Evolutionary conservation across 2,329 filamentous ascomycete genomes (phyloP).

Genomic region (Sarocladium strictum): DNA sequence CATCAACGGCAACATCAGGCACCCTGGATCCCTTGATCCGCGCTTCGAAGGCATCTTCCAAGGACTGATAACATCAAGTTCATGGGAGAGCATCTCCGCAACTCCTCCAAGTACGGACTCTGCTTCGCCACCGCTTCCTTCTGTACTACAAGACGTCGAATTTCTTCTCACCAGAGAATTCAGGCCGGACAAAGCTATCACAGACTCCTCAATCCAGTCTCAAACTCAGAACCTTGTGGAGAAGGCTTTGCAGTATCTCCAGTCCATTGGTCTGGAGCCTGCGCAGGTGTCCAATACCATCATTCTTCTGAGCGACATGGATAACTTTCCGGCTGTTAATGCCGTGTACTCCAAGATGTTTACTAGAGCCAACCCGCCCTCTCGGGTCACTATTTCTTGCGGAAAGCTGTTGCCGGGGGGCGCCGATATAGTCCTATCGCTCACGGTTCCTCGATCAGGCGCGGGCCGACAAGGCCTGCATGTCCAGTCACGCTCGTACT

Average conservation of each 20-base stretch:
- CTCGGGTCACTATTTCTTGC: constrained; percentile 76
- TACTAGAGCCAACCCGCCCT: constrained; percentile 70
- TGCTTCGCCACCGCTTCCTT: not conserved
- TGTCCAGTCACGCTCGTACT: constrained; percentile 90
- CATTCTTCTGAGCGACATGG: constrained; percentile 73
- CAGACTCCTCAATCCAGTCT: constrained; percentile 31
- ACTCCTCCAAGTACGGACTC: not conserved
- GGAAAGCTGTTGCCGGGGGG: constrained; percentile 58
- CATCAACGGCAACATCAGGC: constrained; percentile 31
- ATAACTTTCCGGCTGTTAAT: constrained; percentile 73
- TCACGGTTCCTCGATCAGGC: constrained; percentile 28
- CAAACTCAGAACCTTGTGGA: constrained; percentile 44
- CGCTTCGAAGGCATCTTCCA: constrained; percentile 44
- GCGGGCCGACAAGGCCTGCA: constrained; percentile 61
- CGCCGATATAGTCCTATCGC: constrained; percentile 54
- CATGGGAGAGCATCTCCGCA: not conserved
- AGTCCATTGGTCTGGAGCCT: constrained; percentile 21
- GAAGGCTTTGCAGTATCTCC: constrained; percentile 36
- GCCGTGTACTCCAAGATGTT: constrained; percentile 71
- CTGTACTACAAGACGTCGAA: not conserved
- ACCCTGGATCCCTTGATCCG: constrained; percentile 62
- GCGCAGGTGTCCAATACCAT: constrained; percentile 46
- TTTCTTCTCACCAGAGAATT: not conserved
- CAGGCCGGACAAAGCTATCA: constrained; percentile 11
- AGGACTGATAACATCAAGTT: constrained; percentile 16